A percentile compares a stretch with the other conserved stretches of the same genome.
phyloP scores from a whole-genome alignment of 306 rosid genomes.

The Pueraria montana region DNA sequence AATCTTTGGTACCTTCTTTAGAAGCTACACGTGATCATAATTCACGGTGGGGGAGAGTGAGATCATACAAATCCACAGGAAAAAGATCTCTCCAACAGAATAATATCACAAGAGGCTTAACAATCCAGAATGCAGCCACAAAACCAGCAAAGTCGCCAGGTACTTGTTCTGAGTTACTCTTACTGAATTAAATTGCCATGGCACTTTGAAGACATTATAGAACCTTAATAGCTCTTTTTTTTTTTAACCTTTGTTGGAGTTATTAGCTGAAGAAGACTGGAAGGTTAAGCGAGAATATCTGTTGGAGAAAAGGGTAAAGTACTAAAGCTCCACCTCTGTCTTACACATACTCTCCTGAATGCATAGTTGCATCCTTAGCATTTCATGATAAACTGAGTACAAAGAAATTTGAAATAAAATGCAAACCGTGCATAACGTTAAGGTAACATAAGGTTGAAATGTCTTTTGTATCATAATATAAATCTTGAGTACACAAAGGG shows the following conservation, averaged over 20 bases:
- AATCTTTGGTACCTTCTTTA: slow-evolving; percentile 56
- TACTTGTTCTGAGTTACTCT: slow-evolving; percentile 37
- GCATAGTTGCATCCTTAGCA: slow-evolving; percentile 7
- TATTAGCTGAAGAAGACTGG: slow-evolving; percentile 98
- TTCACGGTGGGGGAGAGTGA: slow-evolving; percentile 53
- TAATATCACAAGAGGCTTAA: slow-evolving; percentile 56
- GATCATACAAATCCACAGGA: slow-evolving; percentile 57
- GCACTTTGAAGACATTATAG: slow-evolving; percentile 35
- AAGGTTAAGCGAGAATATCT: slow-evolving; percentile 80
- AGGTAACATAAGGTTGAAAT: slow-evolving; percentile 16
- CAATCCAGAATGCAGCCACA: slow-evolving; percentile 76
- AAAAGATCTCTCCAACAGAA: slow-evolving; percentile 49
- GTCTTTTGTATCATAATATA: background rate
- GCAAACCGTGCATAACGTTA: background rate
- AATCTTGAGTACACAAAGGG: background rate
- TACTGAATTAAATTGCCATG: background rate
- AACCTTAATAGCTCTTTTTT: slow-evolving; percentile 19
- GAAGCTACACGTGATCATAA: slow-evolving; percentile 54
- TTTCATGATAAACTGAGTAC: slow-evolving; percentile 24
- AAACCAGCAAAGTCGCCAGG: slow-evolving; percentile 94
- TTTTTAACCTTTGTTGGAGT: slow-evolving; percentile 52
- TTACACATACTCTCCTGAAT: slow-evolving; percentile 22
- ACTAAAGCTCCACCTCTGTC: slow-evolving; percentile 36
- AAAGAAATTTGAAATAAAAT: slow-evolving; percentile 15
- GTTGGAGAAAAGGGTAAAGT: slow-evolving; percentile 75